Percentiles rank a stretch among this genome's conserved stretches.
phyloP scores from a whole-genome alignment of 345 rosid species.

The Gossypium arboreum region DNA sequence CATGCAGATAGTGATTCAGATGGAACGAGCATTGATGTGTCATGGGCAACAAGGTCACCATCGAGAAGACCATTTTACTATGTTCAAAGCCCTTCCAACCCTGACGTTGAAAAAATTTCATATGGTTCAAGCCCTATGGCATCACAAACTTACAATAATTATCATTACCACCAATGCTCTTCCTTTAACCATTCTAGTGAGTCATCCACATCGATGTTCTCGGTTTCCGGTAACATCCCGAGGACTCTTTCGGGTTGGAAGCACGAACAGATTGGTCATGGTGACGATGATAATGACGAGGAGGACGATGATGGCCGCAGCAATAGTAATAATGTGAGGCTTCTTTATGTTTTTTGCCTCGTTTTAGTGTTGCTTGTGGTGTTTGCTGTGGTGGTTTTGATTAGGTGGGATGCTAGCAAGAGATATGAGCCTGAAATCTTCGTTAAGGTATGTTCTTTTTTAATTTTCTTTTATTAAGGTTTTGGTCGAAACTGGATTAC shows the following conservation, averaged over 20 bases:
- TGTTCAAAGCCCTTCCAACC: constrained; percentile 96
- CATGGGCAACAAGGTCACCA: constrained; percentile 59
- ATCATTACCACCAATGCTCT: constrained; percentile 73
- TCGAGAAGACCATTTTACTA: constrained; percentile 65
- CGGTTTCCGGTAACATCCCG: constrained; percentile 61
- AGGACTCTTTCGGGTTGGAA: constrained; percentile 50
- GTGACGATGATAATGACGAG: constrained; percentile 27
- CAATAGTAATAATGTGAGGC: constrained; percentile 37
- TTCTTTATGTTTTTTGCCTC: constrained; percentile 41
- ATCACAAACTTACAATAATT: constrained; percentile 50
- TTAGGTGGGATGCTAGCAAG: constrained; percentile 81
- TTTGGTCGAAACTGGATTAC: no score
- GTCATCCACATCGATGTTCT: constrained; percentile 86
- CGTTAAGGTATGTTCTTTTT: constrained; percentile 47
- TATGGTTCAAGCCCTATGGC: constrained; percentile 77
- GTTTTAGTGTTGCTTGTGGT: constrained; percentile 47
- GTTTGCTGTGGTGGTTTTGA: constrained; percentile 60
- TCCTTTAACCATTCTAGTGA: constrained; percentile 95
- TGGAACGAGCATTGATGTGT: constrained; percentile 69
- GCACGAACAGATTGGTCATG: constrained; percentile 37
- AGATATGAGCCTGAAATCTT: constrained; percentile 61
- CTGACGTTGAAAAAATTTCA: constrained; percentile 90
- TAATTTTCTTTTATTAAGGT: constrained; percentile 10
- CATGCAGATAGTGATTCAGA: constrained; percentile 94
- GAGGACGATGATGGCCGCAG: constrained; percentile 31